Percentiles rank a stretch among this genome's conserved stretches.
These are phyloP conservation scores for Colletotrichum eremochloae DNA, from an alignment of 2,329 filamentous ascomycete species.

Conservation along the genomic window DNA sequence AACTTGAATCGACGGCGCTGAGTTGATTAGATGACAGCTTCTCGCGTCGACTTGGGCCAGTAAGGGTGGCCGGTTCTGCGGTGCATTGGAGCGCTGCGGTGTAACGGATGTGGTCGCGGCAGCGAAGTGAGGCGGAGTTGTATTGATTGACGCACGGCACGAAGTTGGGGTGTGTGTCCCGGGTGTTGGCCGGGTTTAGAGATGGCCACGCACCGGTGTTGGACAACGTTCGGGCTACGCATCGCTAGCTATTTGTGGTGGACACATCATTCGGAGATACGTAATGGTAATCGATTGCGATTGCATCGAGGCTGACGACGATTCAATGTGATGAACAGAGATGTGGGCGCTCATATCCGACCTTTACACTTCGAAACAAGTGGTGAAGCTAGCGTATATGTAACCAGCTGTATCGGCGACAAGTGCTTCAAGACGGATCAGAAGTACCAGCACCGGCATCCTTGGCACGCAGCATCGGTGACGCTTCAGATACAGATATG, in stretches of 20 bases:
- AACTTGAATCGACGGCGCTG: neutral
- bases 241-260: too few relatives aligned
- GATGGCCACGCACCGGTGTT: constrained; percentile 1
- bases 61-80: neutral
- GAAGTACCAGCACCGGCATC: too few relatives aligned
- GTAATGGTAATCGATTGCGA: too few relatives aligned
- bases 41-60: neutral
- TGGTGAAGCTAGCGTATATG: too few relatives aligned
- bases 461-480: too few relatives aligned
- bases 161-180: constrained; percentile 13
- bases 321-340: too few relatives aligned
- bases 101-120: neutral
- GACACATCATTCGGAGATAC: neutral
- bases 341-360: too few relatives aligned
- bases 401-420: too few relatives aligned
- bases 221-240: neutral
- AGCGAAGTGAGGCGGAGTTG: constrained; percentile 1
- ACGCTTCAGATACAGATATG: too few relatives aligned
- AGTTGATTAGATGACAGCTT: constrained; percentile 24
- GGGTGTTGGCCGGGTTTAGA: constrained; percentile 15
- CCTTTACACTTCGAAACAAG: too few relatives aligned
- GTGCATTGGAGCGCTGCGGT: neutral
- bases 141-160: neutral
- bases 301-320: too few relatives aligned
- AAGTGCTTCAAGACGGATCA: too few relatives aligned